Conservation (phyloP, 2,329 filamentous ascomycete genomes). For the Nigrograna mackinnonii region DNA sequence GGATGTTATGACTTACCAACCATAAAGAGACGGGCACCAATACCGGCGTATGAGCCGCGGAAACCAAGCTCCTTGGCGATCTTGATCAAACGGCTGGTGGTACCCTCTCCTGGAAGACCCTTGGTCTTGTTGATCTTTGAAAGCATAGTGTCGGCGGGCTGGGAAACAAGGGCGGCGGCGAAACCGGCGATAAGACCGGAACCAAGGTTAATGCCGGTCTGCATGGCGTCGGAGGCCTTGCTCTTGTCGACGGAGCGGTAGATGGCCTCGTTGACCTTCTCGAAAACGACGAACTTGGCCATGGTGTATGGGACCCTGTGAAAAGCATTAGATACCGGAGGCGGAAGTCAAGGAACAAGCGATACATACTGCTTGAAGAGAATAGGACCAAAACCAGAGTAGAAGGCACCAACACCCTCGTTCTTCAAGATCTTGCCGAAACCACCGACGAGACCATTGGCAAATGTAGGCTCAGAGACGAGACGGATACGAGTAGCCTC, state of each 20-base stretch:
- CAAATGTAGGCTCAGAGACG: slow-evolving; percentile 85
- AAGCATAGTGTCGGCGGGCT: slow-evolving; percentile 92
- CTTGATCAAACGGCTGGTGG: slow-evolving; percentile 79
- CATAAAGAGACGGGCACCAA: slow-evolving; percentile 72
- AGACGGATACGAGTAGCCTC: slow-evolving; percentile 94
- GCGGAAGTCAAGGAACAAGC: background rate
- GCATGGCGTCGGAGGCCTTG: slow-evolving; percentile 66
- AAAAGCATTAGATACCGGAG: background rate
- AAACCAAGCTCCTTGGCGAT: slow-evolving; percentile 85
- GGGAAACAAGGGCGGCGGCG: slow-evolving; percentile 83
- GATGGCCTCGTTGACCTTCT: slow-evolving; percentile 79
- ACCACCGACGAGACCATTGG: slow-evolving; percentile 76
- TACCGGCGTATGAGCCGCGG: slow-evolving; percentile 77
- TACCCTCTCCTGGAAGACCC: slow-evolving; percentile 84
- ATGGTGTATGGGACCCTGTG: slow-evolving; percentile 86
- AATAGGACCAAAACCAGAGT: slow-evolving; percentile 77
- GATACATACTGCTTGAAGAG: slow-evolving; percentile 47
- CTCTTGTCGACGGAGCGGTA: slow-evolving; percentile 73
- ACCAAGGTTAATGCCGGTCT: slow-evolving; percentile 82
- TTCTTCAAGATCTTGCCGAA: slow-evolving; percentile 82
- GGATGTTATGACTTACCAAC: slow-evolving; percentile 1
- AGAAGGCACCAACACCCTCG: slow-evolving; percentile 85
- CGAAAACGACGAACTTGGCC: slow-evolving; percentile 93
- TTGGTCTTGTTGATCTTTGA: slow-evolving; percentile 97
- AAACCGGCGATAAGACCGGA: slow-evolving; percentile 87